A percentile compares a stretch with the other conserved stretches of the same genome.
Conservation (phyloP, 2,329 filamentous ascomycete genomes). For the Aspergillus sp. region DNA sequence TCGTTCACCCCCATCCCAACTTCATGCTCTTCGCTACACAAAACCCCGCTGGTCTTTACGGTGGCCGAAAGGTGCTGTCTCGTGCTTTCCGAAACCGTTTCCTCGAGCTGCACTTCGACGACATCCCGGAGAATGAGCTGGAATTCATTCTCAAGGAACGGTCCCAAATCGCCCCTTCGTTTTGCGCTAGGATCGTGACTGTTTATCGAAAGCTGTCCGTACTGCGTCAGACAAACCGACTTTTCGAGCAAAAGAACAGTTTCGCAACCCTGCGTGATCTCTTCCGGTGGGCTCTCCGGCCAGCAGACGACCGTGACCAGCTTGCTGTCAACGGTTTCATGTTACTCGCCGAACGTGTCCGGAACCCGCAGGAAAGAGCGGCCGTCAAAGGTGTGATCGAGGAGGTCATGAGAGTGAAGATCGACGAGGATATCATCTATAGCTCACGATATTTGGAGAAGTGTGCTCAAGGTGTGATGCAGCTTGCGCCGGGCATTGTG, state of each 20-base stretch:
- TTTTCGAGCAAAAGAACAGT: constrained; percentile 96
- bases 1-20: constrained; percentile 83
- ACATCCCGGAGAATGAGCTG: constrained; percentile 91
- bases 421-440: constrained; percentile 71
- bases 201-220: constrained; percentile 91
- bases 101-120: constrained; percentile 92
- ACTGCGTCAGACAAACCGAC: constrained; percentile 76
- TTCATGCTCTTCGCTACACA: constrained; percentile 99
- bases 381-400: constrained; percentile 87
- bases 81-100: constrained; percentile 96
- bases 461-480: constrained; percentile 41
- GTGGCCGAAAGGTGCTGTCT: constrained; percentile 86
- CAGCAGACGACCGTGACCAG: constrained; percentile 77
- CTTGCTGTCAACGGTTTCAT: constrained; percentile 92
- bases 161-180: constrained; percentile 82
- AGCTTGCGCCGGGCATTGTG: constrained; percentile 53
- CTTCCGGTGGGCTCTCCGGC: constrained; percentile 86
- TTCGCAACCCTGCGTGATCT: constrained; percentile 94
- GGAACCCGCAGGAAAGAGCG: constrained; percentile 77
- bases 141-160: constrained; percentile 85
- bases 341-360: constrained; percentile 87
- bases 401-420: constrained; percentile 75
- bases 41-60: constrained; percentile 91
- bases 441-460: constrained; percentile 52
- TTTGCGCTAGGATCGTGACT: constrained; percentile 82